These are phyloP conservation scores for Vicia faba DNA, from an alignment of 306 rosid species.

Conservation along the genomic window DNA sequence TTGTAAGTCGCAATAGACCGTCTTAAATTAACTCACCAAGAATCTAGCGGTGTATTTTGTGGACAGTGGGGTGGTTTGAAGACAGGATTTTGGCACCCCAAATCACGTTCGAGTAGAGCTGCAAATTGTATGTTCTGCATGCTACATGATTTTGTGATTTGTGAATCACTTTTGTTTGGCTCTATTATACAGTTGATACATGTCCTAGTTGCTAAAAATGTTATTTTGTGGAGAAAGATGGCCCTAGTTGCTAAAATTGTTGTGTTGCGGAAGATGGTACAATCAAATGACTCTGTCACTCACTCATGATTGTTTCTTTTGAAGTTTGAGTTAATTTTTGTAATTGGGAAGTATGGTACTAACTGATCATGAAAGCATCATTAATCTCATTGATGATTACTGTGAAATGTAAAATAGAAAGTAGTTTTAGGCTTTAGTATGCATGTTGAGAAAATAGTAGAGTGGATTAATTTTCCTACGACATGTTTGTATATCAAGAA, in stretches of 20 bases:
- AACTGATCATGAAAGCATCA: conserved; percentile 9
- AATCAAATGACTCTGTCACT: conserved; percentile 11
- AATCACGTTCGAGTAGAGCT: background rate
- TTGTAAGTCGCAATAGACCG: conserved; percentile 18
- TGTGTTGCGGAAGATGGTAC: conserved; percentile 13
- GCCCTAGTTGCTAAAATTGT: too few relatives aligned
- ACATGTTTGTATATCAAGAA: conserved; percentile 24
- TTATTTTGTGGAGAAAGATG: background rate
- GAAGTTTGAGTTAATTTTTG: background rate
- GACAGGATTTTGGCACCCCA: background rate
- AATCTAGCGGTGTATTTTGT: background rate
- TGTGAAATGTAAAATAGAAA: conserved; percentile 8
- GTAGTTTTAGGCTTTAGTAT: conserved; percentile 10
- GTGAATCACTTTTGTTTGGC: conserved; percentile 10
- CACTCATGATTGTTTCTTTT: conserved; percentile 26
- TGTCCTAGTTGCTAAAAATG: conserved; percentile 3
- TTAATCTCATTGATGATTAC: conserved; percentile 23
- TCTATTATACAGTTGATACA: conserved; percentile 8
- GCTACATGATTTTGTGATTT: conserved; percentile 5
- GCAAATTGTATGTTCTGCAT: too few relatives aligned
- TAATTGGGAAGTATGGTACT: conserved; percentile 20
- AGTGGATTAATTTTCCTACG: conserved; percentile 17
- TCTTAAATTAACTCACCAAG: background rate
- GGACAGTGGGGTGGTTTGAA: conserved; percentile 1
- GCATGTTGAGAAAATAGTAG: background rate